Conservation (phyloP, 1,284 basidiomycete genomes). For the Ceraceosorus guamensis region DNA sequence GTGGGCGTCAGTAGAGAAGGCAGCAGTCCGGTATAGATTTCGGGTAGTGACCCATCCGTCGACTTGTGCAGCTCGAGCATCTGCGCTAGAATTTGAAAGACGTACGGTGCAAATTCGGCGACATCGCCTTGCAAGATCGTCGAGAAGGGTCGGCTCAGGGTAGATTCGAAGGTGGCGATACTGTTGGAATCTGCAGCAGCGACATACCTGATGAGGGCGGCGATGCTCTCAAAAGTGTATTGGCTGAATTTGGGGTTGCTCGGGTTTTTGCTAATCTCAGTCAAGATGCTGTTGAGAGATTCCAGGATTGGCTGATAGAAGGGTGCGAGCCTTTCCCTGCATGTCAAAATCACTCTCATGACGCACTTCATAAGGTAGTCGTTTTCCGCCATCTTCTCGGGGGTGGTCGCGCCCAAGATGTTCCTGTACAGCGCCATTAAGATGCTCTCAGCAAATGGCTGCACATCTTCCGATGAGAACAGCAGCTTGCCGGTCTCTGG, state of each 20-base stretch:
- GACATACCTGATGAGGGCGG: slow-evolving; percentile 80
- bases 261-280: slow-evolving; percentile 85
- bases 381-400: slow-evolving; percentile 94
- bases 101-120: slow-evolving; percentile 92
- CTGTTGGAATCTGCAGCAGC: slow-evolving; percentile 63
- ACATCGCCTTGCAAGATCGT: slow-evolving; percentile 84
- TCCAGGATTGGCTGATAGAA: slow-evolving; percentile 63
- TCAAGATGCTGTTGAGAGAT: slow-evolving; percentile 73
- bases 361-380: slow-evolving; percentile 98
- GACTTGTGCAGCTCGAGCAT: slow-evolving; percentile 73
- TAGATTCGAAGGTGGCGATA: slow-evolving; percentile 68
- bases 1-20: slow-evolving; percentile 76
- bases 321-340: slow-evolving; percentile 67
- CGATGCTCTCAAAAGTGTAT: slow-evolving; percentile 90
- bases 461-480: slow-evolving; percentile 77
- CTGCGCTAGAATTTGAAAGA: slow-evolving; percentile 92
- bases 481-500: slow-evolving; percentile 57
- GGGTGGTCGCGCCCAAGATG: slow-evolving; percentile 72
- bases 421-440: slow-evolving; percentile 71
- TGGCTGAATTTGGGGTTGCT: slow-evolving; percentile 97
- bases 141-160: slow-evolving; percentile 74
- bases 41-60: slow-evolving; percentile 55
- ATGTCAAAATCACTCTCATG: slow-evolving; percentile 88
- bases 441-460: slow-evolving; percentile 69
- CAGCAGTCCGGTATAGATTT: slow-evolving; percentile 70